A percentile compares a stretch with the other conserved stretches of the same genome.
Conservation (phyloP, 495 filamentous ascomycete genomes). For the Penicillium flavigenum region DNA sequence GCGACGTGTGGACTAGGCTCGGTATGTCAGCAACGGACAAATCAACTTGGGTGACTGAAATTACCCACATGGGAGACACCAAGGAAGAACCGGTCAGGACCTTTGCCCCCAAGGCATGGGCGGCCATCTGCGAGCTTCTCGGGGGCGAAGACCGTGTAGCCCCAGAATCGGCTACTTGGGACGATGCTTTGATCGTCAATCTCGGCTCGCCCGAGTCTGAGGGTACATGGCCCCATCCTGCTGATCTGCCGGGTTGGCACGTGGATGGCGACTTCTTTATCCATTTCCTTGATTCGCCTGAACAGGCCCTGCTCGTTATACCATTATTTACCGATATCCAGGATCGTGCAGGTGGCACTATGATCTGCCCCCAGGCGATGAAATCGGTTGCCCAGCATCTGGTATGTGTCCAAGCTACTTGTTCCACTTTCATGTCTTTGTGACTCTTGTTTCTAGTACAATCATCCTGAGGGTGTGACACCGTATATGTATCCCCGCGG, state of each 20-base stretch:
- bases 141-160: constrained; percentile 62
- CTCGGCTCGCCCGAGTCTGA: constrained; percentile 59
- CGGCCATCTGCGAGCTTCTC: constrained; percentile 67
- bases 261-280: constrained; percentile 77
- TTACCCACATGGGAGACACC: constrained; percentile 66
- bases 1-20: constrained; percentile 66
- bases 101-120: constrained; percentile 68
- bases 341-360: constrained; percentile 63
- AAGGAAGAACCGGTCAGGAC: constrained; percentile 50
- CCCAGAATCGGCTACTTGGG: constrained; percentile 55
- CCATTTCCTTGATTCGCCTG: constrained; percentile 70
- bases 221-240: constrained; percentile 48
- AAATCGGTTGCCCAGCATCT: constrained; percentile 57
- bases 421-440: background rate
- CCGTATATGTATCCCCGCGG: constrained; percentile 62
- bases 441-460: constrained; percentile 33
- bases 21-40: constrained; percentile 66
- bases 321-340: constrained; percentile 67
- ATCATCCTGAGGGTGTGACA: constrained; percentile 67
- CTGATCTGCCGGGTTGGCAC: constrained; percentile 63
- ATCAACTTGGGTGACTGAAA: constrained; percentile 61
- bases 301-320: constrained; percentile 70
- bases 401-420: constrained; percentile 18
- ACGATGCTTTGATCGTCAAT: constrained; percentile 72
- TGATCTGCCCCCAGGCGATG: constrained; percentile 62